A percentile compares a stretch with the other conserved stretches of the same genome.
Conservation (phyloP, 495 filamentous ascomycete species). For the Neurospora intermedia region DNA sequence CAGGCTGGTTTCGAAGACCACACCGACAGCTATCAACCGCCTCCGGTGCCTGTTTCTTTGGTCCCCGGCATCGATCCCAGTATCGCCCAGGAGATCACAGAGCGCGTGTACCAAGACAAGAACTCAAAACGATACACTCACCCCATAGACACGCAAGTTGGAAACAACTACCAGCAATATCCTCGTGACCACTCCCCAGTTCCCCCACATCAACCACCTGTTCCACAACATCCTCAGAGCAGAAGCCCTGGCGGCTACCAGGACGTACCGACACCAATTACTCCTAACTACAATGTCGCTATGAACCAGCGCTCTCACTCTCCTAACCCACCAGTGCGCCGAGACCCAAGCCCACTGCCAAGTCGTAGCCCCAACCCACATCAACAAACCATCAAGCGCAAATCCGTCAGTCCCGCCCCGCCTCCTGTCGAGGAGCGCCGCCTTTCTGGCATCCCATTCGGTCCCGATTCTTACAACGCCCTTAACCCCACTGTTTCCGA, state of each 20-base stretch:
- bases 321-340: conserved; percentile 36
- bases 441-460: conserved; percentile 64
- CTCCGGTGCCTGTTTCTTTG: conserved; percentile 53
- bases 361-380: conserved; percentile 20
- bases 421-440: conserved; percentile 40
- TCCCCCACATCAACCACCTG: neutral
- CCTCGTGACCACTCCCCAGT: neutral
- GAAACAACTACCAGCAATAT: neutral
- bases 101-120: conserved; percentile 39
- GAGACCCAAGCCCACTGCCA: conserved; percentile 16
- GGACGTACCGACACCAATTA: conserved; percentile 22
- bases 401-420: conserved; percentile 69
- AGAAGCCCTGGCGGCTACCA: conserved; percentile 28
- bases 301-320: conserved; percentile 44
- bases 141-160: conserved; percentile 21
- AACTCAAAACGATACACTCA: conserved; percentile 32
- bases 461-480: conserved; percentile 75
- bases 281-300: conserved; percentile 19
- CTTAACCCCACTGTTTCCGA: conserved; percentile 50
- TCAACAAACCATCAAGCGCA: conserved; percentile 50
- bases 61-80: conserved; percentile 58
- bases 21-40: conserved; percentile 25
- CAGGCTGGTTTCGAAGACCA: conserved; percentile 26
- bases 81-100: conserved; percentile 45
- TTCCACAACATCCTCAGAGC: conserved; percentile 7